Evolutionary conservation across 305 asterid species (phyloP), one percentile per base, ranked within the genome.

Genomic region (Euphrasia arctica): DNA sequence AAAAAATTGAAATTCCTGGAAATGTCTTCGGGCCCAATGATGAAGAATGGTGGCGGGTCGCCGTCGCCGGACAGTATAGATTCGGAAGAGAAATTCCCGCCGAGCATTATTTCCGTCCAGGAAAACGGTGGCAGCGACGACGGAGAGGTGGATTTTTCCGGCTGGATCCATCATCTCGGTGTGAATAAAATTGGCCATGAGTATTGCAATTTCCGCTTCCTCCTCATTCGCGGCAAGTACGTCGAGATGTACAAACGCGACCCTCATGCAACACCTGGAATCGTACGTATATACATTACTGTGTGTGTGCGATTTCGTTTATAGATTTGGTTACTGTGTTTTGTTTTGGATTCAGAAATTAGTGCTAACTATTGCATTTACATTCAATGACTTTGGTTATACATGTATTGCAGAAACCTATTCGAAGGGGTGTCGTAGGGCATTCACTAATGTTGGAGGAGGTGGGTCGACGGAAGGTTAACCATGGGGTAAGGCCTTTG

Each of bases 391-490:
- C 52, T 41, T 48, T 58, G 59, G 8, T 5, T 50, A 42, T 69
- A 12, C 60, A 15, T 64, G 68, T 68, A 27, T 65, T 79, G 79
- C 91, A 91, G 98, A 89, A 85, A 81, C 96, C 96, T 50, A 87
- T 89, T 45, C 84, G 95, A 69, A 86, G 88, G 79, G 98, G 98
- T 70, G 87, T 64, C 54, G 73, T 87, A 48, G 87, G 95, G 67
- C 84, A 77, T 74, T 75, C 96, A 27, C 85, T 89, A 74, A 85
- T 91, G 96, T 89, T 91, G 75, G 96, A 89, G 79, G 98, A 89
- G 74, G 66, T 73, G 64, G 98, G 98, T 42, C 84, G 86, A 25
- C 86, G 90, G 72, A 91, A 79, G 76, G 78, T 91, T 82, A 79
- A 83, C 79, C 70, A 71, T 65, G 81, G 81, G 60, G 98, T 91